Evolutionary conservation across 208 protist species (phyloP), one percentile per base, ranked within the genome.

Genomic region (Crithidia sp.): DNA sequence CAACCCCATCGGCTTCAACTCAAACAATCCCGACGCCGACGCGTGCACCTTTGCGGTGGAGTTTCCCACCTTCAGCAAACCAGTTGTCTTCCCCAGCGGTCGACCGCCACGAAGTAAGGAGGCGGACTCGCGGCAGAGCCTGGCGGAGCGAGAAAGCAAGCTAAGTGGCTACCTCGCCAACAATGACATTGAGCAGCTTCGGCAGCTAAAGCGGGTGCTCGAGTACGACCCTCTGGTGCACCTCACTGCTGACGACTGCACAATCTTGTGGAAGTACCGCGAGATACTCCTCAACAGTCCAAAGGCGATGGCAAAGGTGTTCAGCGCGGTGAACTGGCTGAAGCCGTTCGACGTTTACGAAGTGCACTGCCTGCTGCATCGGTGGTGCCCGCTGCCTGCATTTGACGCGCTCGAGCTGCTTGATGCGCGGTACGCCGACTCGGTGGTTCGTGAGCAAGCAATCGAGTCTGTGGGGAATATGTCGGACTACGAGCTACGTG

Each of bases 331-430:
- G 28, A 74, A 87, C 71, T 97, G 88, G 90, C 17, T 85, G n/a
- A 73, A 83, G 53, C 85, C 83, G 10, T 84, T 77, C 52, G 84
- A 87, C 37, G 89, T 95, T 16, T 88, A 89, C 61, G 86, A 88
- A 37, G 77, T 80, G 6, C 86, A 91, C 67, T 75, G 71, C 45
- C 63, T 91, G 28, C 63, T 95, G 9, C 60, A 69, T 9, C 81
- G 77, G 14, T 96, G 86, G 88, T 64, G 59, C 19, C 74, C 75
- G 12, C 73, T 88, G 16, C 54, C 74, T 6, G 85, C 85, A 6
- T 90, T 96, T 43, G 87, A 93, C 67, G 90, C 84, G 3, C 80
- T 96, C 40, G 89, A 95, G 71, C 65, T 97, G 41, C 81, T 97
- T 3, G 91, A 96, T 67, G 81, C 79, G 17, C 80, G 76, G 4